Conservation (phyloP, 768 basidiomycete species). For the Cystofilobasidium capitatum region DNA sequence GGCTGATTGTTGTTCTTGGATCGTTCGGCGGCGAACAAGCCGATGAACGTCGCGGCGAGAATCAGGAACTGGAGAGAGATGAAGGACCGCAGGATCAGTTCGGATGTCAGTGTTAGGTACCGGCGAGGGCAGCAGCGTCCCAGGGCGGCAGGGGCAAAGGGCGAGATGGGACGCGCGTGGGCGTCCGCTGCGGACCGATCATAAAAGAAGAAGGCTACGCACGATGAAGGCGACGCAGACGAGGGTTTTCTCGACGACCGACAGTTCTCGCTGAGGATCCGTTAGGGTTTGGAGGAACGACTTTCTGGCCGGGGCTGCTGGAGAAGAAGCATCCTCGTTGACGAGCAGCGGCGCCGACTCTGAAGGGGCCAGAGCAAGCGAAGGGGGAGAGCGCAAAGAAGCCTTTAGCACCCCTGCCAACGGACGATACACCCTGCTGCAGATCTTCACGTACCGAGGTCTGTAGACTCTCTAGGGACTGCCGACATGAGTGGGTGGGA, state of each 20-base stretch:
- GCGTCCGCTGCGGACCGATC: neutral
- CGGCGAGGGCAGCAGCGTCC: neutral
- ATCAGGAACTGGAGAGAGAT: slow-evolving; percentile 49
- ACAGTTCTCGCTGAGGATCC: slow-evolving; percentile 47
- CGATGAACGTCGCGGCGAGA: slow-evolving; percentile 76
- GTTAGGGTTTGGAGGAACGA: slow-evolving; percentile 25
- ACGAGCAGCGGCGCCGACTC: slow-evolving; percentile 39
- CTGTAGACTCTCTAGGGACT: slow-evolving; percentile 27
- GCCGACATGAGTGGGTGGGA: no score
- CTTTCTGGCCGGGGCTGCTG: slow-evolving; percentile 2
- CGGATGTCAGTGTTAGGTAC: no score
- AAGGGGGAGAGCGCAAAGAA: neutral
- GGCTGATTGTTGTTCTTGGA: slow-evolving; percentile 48
- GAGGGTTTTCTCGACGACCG: slow-evolving; percentile 71
- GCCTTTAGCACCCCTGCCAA: neutral
- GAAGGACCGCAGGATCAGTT: neutral
- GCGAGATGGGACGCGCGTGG: neutral
- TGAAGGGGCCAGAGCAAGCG: slow-evolving; percentile 16
- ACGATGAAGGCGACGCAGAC: slow-evolving; percentile 54
- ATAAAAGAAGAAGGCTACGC: neutral
- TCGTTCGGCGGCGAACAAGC: slow-evolving; percentile 76
- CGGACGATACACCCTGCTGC: neutral
- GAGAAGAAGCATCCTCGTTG: slow-evolving; percentile 7
- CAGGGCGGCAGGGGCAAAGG: neutral
- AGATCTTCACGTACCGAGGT: slow-evolving; percentile 19